Evolutionary conservation across 768 basidiomycete species (phyloP).

Genomic region (Kwoniella mangroviensis): DNA sequence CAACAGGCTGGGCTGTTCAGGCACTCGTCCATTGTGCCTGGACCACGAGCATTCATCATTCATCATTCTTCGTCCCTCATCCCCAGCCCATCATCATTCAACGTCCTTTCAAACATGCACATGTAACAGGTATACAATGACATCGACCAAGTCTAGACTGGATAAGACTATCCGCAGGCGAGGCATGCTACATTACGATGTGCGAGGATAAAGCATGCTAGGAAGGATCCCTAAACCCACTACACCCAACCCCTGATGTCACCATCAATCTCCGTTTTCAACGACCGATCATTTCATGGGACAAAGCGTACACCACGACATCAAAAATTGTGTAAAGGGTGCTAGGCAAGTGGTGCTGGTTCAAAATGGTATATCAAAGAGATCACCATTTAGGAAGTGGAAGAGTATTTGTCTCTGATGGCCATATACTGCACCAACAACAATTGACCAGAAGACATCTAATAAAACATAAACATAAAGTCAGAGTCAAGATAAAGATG

Average conservation of each 20-base stretch:
- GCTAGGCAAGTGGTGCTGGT: neutral
- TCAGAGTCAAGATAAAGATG: neutral
- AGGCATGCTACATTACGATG: neutral
- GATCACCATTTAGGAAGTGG: neutral
- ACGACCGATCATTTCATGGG: neutral
- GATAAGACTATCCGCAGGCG: neutral
- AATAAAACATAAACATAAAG: neutral
- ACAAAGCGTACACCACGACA: neutral
- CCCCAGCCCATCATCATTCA: neutral
- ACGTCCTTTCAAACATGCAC: neutral
- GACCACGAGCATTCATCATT: neutral
- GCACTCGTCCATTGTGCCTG: neutral
- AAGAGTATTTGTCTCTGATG: neutral
- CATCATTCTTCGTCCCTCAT: neutral
- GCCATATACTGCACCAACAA: neutral
- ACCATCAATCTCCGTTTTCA: neutral
- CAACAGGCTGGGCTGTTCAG: neutral
- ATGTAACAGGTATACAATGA: neutral
- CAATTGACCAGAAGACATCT: neutral
- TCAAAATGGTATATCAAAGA: neutral
- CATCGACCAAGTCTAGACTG: neutral
- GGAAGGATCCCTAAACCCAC: no score
- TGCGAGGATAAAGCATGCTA: neutral
- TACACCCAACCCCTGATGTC: neutral
- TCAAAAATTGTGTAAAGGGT: neutral